Base-by-base conservation (phyloP, 2,329 filamentous ascomycete species). In the Eutypella sp. region DNA sequence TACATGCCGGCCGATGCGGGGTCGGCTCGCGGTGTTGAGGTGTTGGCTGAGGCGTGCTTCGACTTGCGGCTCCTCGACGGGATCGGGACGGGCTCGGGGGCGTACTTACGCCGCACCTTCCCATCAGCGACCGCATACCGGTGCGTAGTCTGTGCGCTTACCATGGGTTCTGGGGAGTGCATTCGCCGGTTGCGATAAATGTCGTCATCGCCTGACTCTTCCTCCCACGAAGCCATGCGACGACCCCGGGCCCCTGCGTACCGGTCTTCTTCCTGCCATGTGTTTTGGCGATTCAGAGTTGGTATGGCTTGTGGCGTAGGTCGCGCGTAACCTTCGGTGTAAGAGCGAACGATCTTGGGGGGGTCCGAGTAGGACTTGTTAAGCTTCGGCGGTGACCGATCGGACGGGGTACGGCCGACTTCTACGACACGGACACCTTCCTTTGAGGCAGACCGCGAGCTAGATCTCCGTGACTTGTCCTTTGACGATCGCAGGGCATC, bases 381-480 rank as follows among this genome's bases (percentile, higher is more conserved):
- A 22, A 56, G 51, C 31, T n/a, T n/a, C n/a, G 51, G 24, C 23
- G 59, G 57, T 9, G 42, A n/a, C 36, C 47, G 48, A 27, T 43
- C 31, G 15, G 34, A n/a, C n/a, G n/a, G 5, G 19, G 51, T 41
- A 10, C 55, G 42, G 11, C 42, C 42, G 22, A 44, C 47, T 31
- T 58, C 55, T 8, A 57, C 47, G 27, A 58, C 50, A 27, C 59
- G 52, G 39, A 47, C 47, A 33, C 11, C 29, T 15, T 33, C 29
- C 29, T 54, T 52, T 56, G 50, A 36, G 53, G 51, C 5, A 29
- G 24, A 29, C n/a, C 43, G 36, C 1, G 53, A 50, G 5, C 41
- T 45, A 8, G 52, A 49, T 38, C 61, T 62, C 48, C 60, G 53
- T 2, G 60, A 50, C 44, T 64, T 64, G 38, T 62, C 60, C 36